Evolutionary conservation across 2,329 filamentous ascomycete genomes (phyloP).

Genomic region (Talaromyces albobiverticillius): DNA sequence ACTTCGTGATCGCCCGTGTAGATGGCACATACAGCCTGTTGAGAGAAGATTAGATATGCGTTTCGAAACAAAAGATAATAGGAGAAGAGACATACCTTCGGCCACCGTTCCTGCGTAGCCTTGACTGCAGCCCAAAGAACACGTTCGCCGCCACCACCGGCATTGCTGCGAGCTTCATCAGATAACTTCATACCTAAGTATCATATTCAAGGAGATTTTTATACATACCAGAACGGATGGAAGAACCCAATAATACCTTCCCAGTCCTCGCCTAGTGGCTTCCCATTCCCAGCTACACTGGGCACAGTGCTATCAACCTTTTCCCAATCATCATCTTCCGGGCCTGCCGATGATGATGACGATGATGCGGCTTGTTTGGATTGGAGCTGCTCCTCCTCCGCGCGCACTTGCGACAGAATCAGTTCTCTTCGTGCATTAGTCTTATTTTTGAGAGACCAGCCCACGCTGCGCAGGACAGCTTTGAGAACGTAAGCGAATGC

Average conservation of each 20-base stretch:
- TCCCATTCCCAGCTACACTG: slow-evolving; percentile 45
- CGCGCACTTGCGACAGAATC: slow-evolving; percentile 48
- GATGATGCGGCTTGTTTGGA: slow-evolving; percentile 25
- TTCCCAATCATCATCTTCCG: slow-evolving; percentile 66
- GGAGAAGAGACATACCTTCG: slow-evolving; percentile 45
- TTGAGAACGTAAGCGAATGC: slow-evolving; percentile 32
- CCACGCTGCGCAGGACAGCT: slow-evolving; percentile 44
- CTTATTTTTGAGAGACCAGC: slow-evolving; percentile 62
- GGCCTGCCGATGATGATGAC: slow-evolving; percentile 13
- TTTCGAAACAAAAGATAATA: not conserved
- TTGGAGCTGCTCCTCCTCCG: slow-evolving; percentile 39
- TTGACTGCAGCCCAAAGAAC: slow-evolving; percentile 95
- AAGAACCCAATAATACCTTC: slow-evolving; percentile 91
- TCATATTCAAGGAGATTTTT: not conserved
- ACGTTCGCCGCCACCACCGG: slow-evolving; percentile 90
- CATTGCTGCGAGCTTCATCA: slow-evolving; percentile 63
- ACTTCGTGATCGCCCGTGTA: slow-evolving; percentile 95
- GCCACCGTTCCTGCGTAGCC: slow-evolving; percentile 85
- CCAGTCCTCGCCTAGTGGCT: slow-evolving; percentile 60
- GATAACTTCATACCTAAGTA: not conserved
- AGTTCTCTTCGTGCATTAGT: slow-evolving; percentile 61
- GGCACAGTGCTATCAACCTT: slow-evolving; percentile 58
- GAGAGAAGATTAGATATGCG: not conserved
- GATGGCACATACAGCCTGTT: slow-evolving; percentile 73
- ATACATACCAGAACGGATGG: slow-evolving; percentile 82